These are phyloP conservation scores for Aquanectria penicillioides DNA, from an alignment of 2,329 filamentous ascomycete genomes.

Conservation along the genomic window DNA sequence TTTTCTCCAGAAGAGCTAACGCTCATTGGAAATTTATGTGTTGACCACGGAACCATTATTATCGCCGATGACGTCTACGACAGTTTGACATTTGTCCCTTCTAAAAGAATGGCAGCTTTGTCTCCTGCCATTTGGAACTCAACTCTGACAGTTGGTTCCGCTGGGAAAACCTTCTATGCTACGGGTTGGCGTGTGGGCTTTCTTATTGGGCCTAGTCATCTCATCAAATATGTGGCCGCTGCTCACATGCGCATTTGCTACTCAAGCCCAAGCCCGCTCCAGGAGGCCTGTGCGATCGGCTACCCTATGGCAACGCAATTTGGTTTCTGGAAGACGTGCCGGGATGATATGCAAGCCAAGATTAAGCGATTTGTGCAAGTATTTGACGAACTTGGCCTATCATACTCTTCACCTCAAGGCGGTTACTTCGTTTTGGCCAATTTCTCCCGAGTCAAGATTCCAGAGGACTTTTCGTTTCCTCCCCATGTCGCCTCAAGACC, in stretches of 20 bases:
- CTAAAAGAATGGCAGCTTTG: constrained; percentile 87
- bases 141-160: constrained; percentile 91
- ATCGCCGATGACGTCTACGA: constrained; percentile 93
- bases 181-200: constrained; percentile 95
- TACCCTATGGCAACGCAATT: constrained; percentile 88
- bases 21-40: constrained; percentile 83
- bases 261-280: constrained; percentile 87
- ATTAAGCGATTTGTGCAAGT: constrained; percentile 84
- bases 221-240: constrained; percentile 89
- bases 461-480: background rate
- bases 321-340: constrained; percentile 85
- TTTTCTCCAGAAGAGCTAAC: constrained; percentile 84
- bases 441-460: constrained; percentile 74
- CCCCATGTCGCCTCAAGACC: constrained; percentile 61
- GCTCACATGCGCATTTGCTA: constrained; percentile 97
- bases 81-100: constrained; percentile 90
- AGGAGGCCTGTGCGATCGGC: constrained; percentile 93
- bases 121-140: constrained; percentile 87
- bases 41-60: constrained; percentile 92
- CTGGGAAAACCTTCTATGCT: constrained; percentile 96
- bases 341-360: constrained; percentile 86
- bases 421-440: constrained; percentile 97
- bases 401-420: constrained; percentile 90
- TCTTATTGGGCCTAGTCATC: constrained; percentile 85
- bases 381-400: constrained; percentile 77